Evolutionary conservation across 257 asterid species (phyloP), one percentile per base, ranked within the genome.

Genomic region (Nicotiana noctiflora): DNA sequence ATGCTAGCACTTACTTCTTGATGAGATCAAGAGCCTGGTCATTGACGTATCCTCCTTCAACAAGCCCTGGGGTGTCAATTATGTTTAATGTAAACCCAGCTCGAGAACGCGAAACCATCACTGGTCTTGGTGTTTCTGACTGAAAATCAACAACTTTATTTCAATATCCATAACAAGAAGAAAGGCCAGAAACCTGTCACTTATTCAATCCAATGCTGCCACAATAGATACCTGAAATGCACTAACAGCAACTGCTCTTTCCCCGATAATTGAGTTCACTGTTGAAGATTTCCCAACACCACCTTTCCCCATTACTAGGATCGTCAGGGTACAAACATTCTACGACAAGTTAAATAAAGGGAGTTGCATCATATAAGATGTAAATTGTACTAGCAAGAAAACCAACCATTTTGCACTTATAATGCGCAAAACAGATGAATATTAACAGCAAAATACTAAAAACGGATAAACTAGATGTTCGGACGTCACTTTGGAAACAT

Each of bases 251-350:
- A 93, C 98, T 76, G 89, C 97, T 88, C 98, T 91, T 82, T 96
- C 99, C 40, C 98, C 98, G 6, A 96, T 81, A 57, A 96, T 89
- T 23, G 99, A 96, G 82, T 96, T 96, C 82, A 96, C 90, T 6
- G 95, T 90, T 53, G 99, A 96, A 52, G 99, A 96, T 88, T 96
- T 96, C 64, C 99, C 99, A 79, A 96, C 98, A 67, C 99, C 99
- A 0, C 98, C 94, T 90, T 96, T 96, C 79, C 99, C 99, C 98
- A 94, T 91, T 77, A 96, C 97, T 75, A 96, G 93, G 83, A 96
- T 85, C 12, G 98, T 96, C 89, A 96, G 75, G 15, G 97, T 89
- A 86, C 79, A 84, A 55, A 94, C 97, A 76, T 93, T 85, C 99
- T 96, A 85, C 85, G 85, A 72, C 21, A 72, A 46, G 40, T 46